Conservation (phyloP, 2,329 filamentous ascomycete species). For the Trichoderma endophyticum region DNA sequence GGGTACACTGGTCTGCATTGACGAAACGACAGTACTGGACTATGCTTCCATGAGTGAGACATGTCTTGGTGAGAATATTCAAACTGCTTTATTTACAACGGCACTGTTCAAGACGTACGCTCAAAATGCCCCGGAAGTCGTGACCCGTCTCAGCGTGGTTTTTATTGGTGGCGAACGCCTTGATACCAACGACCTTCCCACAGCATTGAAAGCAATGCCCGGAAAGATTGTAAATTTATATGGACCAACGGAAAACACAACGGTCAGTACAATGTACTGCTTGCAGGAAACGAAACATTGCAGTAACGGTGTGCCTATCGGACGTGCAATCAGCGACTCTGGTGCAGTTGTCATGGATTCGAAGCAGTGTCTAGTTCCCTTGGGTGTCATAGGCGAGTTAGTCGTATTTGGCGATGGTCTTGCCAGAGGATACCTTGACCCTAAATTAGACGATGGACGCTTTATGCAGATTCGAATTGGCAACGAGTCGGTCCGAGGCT, state of each 20-base stretch:
- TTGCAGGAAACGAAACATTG: not conserved
- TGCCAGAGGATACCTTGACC: not conserved
- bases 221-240: not conserved
- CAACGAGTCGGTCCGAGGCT: not conserved
- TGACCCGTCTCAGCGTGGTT: not conserved
- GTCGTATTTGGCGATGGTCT: not conserved
- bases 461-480: not conserved
- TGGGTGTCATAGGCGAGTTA: not conserved
- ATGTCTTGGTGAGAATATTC: not conserved
- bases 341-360: not conserved
- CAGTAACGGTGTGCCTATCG: not conserved
- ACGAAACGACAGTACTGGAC: not conserved
- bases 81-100: not conserved
- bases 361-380: not conserved
- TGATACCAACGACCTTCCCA: not conserved
- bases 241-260: not conserved
- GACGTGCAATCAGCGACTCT: not conserved
- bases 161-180: not conserved
- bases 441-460: not conserved
- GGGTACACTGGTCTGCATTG: not conserved
- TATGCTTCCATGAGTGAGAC: not conserved
- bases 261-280: not conserved
- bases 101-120: not conserved
- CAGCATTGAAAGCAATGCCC: not conserved
- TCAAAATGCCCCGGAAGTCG: not conserved